Percentiles rank a stretch among this genome's conserved stretches.
phyloP scores from a whole-genome alignment of 2,329 filamentous ascomycete species.

The Hypoxylon sp. region DNA sequence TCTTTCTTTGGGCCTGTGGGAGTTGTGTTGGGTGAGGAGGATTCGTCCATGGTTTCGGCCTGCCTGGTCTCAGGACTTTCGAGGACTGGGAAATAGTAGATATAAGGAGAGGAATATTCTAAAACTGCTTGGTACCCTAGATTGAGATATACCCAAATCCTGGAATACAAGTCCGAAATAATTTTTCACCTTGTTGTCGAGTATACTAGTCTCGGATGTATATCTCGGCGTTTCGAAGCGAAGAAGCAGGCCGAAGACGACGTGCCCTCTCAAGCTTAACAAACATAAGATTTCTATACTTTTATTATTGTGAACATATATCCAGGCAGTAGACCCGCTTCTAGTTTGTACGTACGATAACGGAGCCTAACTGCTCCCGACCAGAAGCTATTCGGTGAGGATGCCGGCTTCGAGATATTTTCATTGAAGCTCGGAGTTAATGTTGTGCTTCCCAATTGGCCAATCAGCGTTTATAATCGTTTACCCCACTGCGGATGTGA shows the following conservation, averaged over 20 bases:
- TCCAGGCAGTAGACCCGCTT: neutral
- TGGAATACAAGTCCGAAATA: neutral
- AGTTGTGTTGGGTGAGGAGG: neutral
- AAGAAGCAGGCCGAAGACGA: neutral
- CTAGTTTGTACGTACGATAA: neutral
- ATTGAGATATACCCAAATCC: neutral
- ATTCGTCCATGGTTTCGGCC: constrained; percentile 13
- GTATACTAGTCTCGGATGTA: neutral
- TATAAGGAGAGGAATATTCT: neutral
- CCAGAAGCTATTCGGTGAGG: neutral
- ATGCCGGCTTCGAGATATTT: constrained; percentile 1
- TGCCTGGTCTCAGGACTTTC: neutral
- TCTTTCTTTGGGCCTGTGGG: neutral
- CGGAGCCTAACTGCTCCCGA: neutral
- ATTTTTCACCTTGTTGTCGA: neutral
- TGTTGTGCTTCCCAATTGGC: constrained; percentile 4
- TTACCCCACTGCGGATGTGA: constrained; percentile 6
- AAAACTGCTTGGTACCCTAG: neutral
- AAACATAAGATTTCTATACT: neutral
- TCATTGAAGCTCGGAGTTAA: constrained; percentile 20
- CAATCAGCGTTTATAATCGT: neutral
- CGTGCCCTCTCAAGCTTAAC: neutral
- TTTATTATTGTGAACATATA: neutral
- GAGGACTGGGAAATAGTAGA: neutral
- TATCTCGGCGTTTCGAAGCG: neutral